A percentile compares a stretch with the other conserved stretches of the same genome.
Evolutionary conservation across 768 basidiomycete species (phyloP).

Genomic region (Sporobolomyces phaffii): DNA sequence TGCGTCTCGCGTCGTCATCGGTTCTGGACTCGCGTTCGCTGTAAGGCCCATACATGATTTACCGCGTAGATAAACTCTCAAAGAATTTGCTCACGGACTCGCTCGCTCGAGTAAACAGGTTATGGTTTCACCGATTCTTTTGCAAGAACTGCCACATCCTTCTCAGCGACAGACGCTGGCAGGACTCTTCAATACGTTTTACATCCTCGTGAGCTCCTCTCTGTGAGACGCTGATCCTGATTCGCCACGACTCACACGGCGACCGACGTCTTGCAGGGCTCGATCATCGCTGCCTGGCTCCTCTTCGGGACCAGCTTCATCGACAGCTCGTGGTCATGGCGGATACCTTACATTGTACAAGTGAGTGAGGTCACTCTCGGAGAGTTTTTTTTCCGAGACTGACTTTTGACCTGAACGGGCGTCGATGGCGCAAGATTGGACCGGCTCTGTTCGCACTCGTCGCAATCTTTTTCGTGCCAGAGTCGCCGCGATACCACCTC

Average conservation of each 20-base stretch:
- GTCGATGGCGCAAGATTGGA: constrained; percentile 1
- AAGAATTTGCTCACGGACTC: no score
- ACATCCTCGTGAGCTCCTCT: neutral
- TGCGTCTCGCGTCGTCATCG: constrained; percentile 16
- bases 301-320: constrained; percentile 24
- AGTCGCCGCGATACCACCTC: constrained; percentile 38
- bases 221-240: no score
- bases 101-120: neutral
- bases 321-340: constrained; percentile 20
- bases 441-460: constrained; percentile 14
- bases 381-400: no score
- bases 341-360: constrained; percentile 24
- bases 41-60: no score
- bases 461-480: constrained; percentile 26
- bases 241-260: no score
- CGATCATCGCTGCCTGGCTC: constrained; percentile 24
- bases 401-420: neutral
- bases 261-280: no score
- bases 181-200: constrained; percentile 22
- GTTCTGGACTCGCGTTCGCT: constrained; percentile 6
- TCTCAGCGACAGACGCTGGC: constrained; percentile 25
- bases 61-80: no score
- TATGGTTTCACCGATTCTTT: constrained; percentile 28
- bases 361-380: no score
- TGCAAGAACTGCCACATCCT: constrained; percentile 30